Base-by-base conservation (phyloP, 2,329 filamentous ascomycete genomes). In the Colletotrichum echinochloae region DNA sequence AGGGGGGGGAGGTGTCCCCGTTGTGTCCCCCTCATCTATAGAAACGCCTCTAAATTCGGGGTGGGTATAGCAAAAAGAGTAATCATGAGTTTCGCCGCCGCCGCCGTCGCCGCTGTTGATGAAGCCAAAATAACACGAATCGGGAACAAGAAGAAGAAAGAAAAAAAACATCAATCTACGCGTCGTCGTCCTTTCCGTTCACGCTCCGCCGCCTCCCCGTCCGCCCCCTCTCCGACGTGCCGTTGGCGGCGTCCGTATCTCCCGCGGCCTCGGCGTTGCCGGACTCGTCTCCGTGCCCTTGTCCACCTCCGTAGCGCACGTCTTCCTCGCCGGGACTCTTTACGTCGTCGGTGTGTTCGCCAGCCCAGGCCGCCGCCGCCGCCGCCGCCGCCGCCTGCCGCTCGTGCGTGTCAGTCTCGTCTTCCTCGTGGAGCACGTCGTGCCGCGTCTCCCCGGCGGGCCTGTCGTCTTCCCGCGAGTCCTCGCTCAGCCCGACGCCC, bases 401-500 rank as follows among this genome's bases (percentile, higher is more conserved):
- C 26, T 59, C 59, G 5, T 33, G 46, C 28, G 33, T 20, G 28
- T 66, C 57, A 12, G 8, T 57, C 20, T 73, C 70, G n/a, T 72
- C 70, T 18, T 61, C 62, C 39, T 70, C 70, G 8, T 44, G 26
- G 16, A 71, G n/a, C 8, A 66, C 59, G 23, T 57, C 62, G 30
- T 72, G 33, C 46, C 33, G 51, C 52, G 52, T 72, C 67, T 73
- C 73, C 33, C 71, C 69, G 16, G 52, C 51, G 35, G 37, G 55
- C 60, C 72, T 63, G 37, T 71, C 74, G 11, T 74, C 73, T 4
- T 72, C 73, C 39, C 73, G 74, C 1, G 66, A 55, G 62, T 70
- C 66, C 56, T 61, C 66, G 51, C 69, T 60, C 20, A 71, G 6
- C 7, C 69, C 69, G 18, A 71, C 79, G 9, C 77, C 77, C 11